Evolutionary conservation across 345 rosid genomes (phyloP).

Genomic region (thale cress (Arabidopsis thaliana)): TAIR10.1 NC_003076.8:7933501-7934000

Average conservation of each 20-base stretch:
- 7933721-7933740: conserved; percentile 79
- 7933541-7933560: conserved; percentile 84
- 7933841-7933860: conserved; percentile 87
- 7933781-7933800: conserved; percentile 38
- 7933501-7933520: conserved; percentile 73
- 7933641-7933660: conserved; percentile 64
- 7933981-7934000: conserved; percentile 76
- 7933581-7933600: conserved; percentile 57
- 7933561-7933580: conserved; percentile 52
- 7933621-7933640: conserved; percentile 46
- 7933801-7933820: conserved; percentile 25
- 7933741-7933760: conserved; percentile 87
- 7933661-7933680: conserved; percentile 67
- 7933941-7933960: conserved; percentile 81
- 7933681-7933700: conserved; percentile 52
- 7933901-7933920: conserved; percentile 41
- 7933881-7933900: conserved; percentile 62
- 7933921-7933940: conserved; percentile 61
- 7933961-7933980: conserved; percentile 80
- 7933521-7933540: conserved; percentile 73
- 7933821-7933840: conserved; percentile 74
- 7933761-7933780: conserved; percentile 58
- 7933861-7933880: conserved; percentile 69
- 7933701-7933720: conserved; percentile 39
- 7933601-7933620: conserved; percentile 54